Evolutionary conservation across 352 stramenopile genomes (phyloP).

Genomic region (Globisporangium cylindrosporum): DNA sequence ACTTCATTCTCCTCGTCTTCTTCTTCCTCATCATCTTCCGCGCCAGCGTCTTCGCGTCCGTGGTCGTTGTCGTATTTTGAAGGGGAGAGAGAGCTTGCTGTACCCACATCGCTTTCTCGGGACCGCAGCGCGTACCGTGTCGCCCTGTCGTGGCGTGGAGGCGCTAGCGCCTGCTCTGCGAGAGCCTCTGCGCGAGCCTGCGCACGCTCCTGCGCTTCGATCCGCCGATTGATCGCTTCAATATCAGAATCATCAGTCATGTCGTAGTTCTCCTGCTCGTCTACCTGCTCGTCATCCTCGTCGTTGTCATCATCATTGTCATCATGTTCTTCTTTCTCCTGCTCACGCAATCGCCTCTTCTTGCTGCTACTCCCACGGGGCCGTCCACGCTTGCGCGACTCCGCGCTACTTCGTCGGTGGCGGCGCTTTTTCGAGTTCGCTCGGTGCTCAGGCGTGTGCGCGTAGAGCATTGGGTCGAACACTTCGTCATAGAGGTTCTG

Average conservation of each 20-base stretch:
- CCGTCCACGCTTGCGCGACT: conserved; percentile 10
- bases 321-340: conserved; percentile 23
- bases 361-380: not conserved
- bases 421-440: conserved; percentile 20
- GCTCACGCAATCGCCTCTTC: conserved; percentile 13
- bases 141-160: conserved; percentile 22
- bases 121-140: conserved; percentile 63
- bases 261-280: conserved; percentile 26
- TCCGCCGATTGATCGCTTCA: conserved; percentile 50
- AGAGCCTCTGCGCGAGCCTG: conserved; percentile 24
- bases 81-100: conserved; percentile 27
- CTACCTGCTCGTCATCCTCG: conserved; percentile 23
- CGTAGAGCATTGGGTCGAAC: conserved; percentile 37
- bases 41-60: not conserved
- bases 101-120: conserved; percentile 31
- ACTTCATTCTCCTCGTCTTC: conserved; percentile 18
- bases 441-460: conserved; percentile 2
- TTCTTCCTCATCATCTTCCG: conserved; percentile 27
- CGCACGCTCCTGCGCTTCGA: conserved; percentile 43
- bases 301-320: conserved; percentile 31
- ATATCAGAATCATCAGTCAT: conserved; percentile 48
- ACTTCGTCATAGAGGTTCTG: conserved; percentile 69
- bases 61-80: conserved; percentile 21
- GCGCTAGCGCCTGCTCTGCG: conserved; percentile 18
- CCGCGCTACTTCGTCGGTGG: conserved; percentile 6